Evolutionary conservation across 2,329 filamentous ascomycete species (phyloP), one percentile per base, ranked within the genome.

Genomic region (Epichloe gansuensis): DNA sequence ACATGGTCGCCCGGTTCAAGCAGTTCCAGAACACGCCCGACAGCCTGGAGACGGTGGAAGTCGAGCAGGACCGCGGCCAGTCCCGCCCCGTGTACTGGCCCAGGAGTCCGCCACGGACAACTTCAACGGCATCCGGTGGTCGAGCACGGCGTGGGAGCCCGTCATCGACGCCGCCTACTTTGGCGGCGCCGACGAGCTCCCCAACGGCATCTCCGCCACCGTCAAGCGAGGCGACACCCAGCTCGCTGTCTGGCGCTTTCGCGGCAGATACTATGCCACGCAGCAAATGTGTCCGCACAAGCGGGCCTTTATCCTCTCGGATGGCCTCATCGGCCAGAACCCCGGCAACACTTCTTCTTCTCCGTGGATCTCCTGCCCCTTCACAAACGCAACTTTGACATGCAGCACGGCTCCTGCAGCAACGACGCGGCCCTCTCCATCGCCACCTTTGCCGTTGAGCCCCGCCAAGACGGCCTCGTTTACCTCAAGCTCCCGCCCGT

Each of bases 241-340:
- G 67, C 77, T 95, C 2, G 89, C 90, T 7, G 73, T 95, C 51
- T 95, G 91, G 80, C 86, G 89, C 61, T 78, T 95, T 56, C 80
- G 81, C 51, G 89, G 88, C 21, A 79, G 78, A 51, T 94, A 84
- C 74, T 91, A 91, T 67, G 86, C 87, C 54, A 86, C 86, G 13
- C 90, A 95, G 71, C 88, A 95, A 65, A 95, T 95, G 90, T 95
- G 90, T 66, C 90, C 90, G 9, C 89, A 95, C 72, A 93, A 91
- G 70, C 84, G 89, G 11, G 84, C 89, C 1, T 95, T 95, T 62
- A 85, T 91, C n/a, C 80, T 95, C 28, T 86, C 85, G 0, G 91
- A 95, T 64, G 88, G 89, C 1, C 72, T 95, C 8, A 78, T 95
- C 46, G 90, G 91, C 42, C 84, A 88, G 58, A 77, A 81, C 28